Base-by-base conservation (phyloP, 2,329 filamentous ascomycete genomes). In the Colletotrichum sp. region DNA sequence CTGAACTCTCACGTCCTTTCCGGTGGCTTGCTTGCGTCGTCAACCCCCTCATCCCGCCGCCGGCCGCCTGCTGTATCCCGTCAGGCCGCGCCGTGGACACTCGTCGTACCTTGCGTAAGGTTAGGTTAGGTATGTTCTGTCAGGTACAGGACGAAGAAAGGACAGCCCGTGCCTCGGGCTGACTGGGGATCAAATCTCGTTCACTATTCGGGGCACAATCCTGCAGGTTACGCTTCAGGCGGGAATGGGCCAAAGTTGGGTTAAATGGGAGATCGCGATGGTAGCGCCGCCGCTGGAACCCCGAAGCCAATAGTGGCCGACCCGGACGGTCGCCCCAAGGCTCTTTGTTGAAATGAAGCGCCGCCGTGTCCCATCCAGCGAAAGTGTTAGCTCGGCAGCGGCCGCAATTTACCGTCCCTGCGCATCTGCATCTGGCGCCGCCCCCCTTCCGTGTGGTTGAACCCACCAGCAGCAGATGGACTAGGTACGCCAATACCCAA, bases 261-360 rank as follows among this genome's bases (percentile, higher is more conserved):
- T 56, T 55, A 48, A 48, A 48, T 28, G 70, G 32, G 10, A 13
- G 12, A 68, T 73, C 65, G 58, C 28, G 64, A 76, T 65, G 70
- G 73, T 76, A 73, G 73, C 73, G 73, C 70, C 69, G 70, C 56
- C 58, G 64, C 58, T 76, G 70, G 70, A 73, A 73, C 56, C 70
- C 43, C 32, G 21, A 68, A 56, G 36, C 66, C 74, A 75, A 76
- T 76, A 76, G 71, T 75, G 60, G 74, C 71, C 58, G 71, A 71
- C 66, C 66, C 38, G 55, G 71, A 66, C 61, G 58, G 38, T 56
- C 43, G n/a, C n/a, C 43, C n/a, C 43, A 52, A 52, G 43, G 38
- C 73, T 52, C 43, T 73, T 75, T 74, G 60, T 76, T 76, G 66
- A 75, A 76, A 75, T 76, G 74, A 75, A 66, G 28, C 38, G 38